Percentiles rank a stretch among this genome's conserved stretches.
Evolutionary conservation across 306 rosid genomes (phyloP).

Genomic region (Lupinus albus): DNA sequence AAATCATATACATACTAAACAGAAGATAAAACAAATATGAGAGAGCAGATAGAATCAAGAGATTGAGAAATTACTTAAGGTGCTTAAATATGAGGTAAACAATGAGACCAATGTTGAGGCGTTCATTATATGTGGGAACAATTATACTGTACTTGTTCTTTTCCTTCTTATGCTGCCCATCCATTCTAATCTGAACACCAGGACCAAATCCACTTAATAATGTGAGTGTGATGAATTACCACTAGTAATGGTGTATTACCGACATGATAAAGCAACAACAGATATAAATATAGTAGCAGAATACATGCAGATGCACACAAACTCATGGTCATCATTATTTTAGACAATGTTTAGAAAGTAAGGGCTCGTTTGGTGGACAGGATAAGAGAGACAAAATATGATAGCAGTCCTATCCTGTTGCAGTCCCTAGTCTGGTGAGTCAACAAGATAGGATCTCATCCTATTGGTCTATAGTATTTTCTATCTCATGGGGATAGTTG

Average conservation of each 20-base stretch:
- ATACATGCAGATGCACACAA: not conserved
- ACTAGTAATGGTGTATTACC: not conserved
- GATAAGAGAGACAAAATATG: too few relatives aligned
- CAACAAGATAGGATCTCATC: too few relatives aligned
- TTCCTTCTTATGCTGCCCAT: conserved; percentile 50
- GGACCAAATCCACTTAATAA: conserved; percentile 21
- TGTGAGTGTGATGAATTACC: conserved; percentile 8
- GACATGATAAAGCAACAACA: not conserved
- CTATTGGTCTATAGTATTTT: too few relatives aligned
- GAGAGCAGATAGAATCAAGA: not conserved
- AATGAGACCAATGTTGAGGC: conserved; percentile 83
- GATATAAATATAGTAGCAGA: not conserved
- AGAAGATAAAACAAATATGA: not conserved
- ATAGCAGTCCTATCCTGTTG: too few relatives aligned
- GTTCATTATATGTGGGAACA: conserved; percentile 92
- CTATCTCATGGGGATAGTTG: too few relatives aligned
- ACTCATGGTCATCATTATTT: too few relatives aligned
- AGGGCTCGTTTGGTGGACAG: too few relatives aligned
- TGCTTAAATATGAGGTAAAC: conserved; percentile 93
- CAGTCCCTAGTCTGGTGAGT: too few relatives aligned
- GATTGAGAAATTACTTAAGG: conserved; percentile 45
- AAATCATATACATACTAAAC: conserved; percentile 3
- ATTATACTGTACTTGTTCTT: conserved; percentile 79
- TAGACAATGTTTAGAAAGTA: too few relatives aligned
- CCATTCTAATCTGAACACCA: conserved; percentile 42